Base-by-base conservation (phyloP, 1,139 yeast genomes). In the Protomyces lactucae-debilis region DNA sequence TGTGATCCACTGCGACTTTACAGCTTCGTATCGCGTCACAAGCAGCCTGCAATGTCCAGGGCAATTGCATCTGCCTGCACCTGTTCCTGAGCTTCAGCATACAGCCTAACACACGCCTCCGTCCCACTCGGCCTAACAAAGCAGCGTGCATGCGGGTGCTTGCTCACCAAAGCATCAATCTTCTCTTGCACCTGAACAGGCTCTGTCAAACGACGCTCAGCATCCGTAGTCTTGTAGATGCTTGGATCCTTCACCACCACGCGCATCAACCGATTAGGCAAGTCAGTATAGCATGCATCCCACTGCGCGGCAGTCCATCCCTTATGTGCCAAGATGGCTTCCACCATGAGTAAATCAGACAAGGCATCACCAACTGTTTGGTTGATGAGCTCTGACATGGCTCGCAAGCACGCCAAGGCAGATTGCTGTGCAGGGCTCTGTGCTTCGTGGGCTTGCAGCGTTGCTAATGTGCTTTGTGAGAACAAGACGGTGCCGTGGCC, bases 401-500 rank as follows among this genome's bases (percentile, higher is more conserved):
- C 79, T 68, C 80, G 77, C 68, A 89, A 77, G 0, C 85, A 78
- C 63, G 77, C 76, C 55, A 85, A 76, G 1, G 90, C 84, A 1
- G 74, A 67, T 61, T 74, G 72, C 57, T 77, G 77, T 28, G 78
- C 76, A 5, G 76, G 76, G 3, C 75, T 71, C 21, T 74, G 68
- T 9, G 73, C 75, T 68, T 72, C 73, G 68, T 69, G 71, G 25
- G 71, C 68, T 59, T 70, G 74, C 59, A 75, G 73, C 54, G 67
- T 43, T 72, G 74, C 68, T 79, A 82, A 65, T 82, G 79, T 89
- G 21, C 81, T 80, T 0, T 82, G 80, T 5, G 88, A 83, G 73
- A 93, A 95, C 23, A 91, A 78, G 3, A 93, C 96, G 0, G 99
- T 95, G 14, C 99, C 99, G 72, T 93, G 99, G n/a, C 99, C 99